Percentiles rank a stretch among this genome's conserved stretches.
phyloP scores from a whole-genome alignment of 2,329 filamentous ascomycete species.

The Penicillium sp. region DNA sequence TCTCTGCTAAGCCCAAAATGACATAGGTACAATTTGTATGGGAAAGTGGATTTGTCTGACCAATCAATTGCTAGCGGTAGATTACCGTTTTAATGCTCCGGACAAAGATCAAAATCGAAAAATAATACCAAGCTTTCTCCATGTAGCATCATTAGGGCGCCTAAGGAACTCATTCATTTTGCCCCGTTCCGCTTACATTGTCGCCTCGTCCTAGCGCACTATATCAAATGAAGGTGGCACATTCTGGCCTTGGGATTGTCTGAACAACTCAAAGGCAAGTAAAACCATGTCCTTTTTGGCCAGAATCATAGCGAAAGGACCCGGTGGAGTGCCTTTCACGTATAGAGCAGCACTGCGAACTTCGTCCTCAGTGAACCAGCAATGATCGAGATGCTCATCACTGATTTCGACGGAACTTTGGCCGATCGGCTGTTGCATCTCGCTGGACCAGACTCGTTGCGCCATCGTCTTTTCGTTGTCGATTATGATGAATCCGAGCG shows the following conservation, averaged over 20 bases:
- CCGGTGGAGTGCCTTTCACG: background rate
- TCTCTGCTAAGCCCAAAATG: too few species aligned
- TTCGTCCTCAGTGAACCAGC: background rate
- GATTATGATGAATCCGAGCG: background rate
- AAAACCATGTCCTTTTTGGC: background rate
- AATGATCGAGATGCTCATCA: background rate
- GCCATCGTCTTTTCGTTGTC: background rate
- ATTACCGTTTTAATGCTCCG: too few species aligned
- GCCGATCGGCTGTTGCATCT: background rate
- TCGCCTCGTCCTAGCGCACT: background rate
- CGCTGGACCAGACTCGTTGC: background rate
- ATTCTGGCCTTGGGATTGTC: background rate
- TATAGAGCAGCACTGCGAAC: slow-evolving; percentile 1
- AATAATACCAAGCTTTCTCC: too few species aligned
- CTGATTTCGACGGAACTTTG: background rate
- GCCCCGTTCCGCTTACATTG: background rate
- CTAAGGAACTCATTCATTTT: background rate
- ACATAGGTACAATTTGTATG: too few species aligned
- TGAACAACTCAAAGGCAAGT: background rate
- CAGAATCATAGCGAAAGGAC: background rate
- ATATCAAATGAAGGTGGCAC: background rate
- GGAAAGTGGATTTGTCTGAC: too few species aligned
- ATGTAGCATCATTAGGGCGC: background rate
- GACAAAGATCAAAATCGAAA: too few species aligned
- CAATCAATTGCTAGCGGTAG: too few species aligned